Conservation (phyloP, 2,329 filamentous ascomycete genomes). For the Ophiostoma ips region DNA sequence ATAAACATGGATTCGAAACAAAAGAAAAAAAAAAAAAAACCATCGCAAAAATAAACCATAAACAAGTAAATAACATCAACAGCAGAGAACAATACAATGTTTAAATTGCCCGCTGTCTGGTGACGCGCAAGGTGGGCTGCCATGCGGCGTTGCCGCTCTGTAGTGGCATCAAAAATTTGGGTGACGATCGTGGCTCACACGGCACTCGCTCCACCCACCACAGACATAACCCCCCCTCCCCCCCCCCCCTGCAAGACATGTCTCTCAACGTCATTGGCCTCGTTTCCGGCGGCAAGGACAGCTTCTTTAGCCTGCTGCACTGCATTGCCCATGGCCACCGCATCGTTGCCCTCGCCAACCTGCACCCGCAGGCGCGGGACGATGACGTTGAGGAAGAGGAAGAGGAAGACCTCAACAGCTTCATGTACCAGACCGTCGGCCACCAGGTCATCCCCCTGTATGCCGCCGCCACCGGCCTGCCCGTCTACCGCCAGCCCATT, state of each 20-base stretch:
- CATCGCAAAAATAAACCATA: too few relatives aligned
- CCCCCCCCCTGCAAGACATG: neutral
- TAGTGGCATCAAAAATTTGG: too few relatives aligned
- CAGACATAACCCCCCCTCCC: too few relatives aligned
- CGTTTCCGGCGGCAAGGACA: conserved; percentile 94
- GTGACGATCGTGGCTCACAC: too few relatives aligned
- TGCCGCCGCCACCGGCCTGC: conserved; percentile 60
- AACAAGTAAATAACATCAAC: too few relatives aligned
- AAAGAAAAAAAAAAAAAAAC: too few relatives aligned
- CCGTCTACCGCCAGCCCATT: conserved; percentile 72
- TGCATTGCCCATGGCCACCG: conserved; percentile 75
- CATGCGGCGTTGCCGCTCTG: too few relatives aligned
- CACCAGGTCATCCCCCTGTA: conserved; percentile 80
- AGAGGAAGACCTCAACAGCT: conserved; percentile 71
- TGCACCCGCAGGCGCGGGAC: conserved; percentile 42
- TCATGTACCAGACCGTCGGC: conserved; percentile 99
- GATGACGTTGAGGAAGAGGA: conserved; percentile 21
- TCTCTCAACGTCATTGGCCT: conserved; percentile 69
- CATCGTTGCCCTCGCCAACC: conserved; percentile 77
- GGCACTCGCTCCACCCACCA: too few relatives aligned
- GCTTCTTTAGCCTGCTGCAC: conserved; percentile 84
- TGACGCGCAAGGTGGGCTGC: too few relatives aligned
- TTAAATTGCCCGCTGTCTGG: too few relatives aligned
- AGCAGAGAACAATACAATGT: too few relatives aligned
- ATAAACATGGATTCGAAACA: too few relatives aligned